Percentiles rank a stretch among this genome's conserved stretches.
Conservation (phyloP, 495 filamentous ascomycete genomes). For the Staphylotrichum tortipilum region DNA sequence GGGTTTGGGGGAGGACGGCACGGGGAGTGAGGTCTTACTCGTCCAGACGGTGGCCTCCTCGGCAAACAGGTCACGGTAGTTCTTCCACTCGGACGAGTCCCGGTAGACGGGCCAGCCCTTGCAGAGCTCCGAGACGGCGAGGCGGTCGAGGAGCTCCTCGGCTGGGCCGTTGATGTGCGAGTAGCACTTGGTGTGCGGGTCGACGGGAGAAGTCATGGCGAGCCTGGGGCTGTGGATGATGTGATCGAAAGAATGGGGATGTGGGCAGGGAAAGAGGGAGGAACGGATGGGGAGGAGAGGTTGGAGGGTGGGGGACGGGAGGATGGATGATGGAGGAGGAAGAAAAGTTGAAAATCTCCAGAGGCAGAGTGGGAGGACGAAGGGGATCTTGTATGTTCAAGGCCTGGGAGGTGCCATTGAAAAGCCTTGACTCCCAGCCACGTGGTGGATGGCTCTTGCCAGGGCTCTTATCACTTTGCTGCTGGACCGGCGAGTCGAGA, state of each 20-base stretch:
- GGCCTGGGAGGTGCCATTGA: too few species aligned
- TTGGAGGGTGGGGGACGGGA: not conserved
- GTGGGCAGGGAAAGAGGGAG: too few species aligned
- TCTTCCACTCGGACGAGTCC: slow-evolving; percentile 58
- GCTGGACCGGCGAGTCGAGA: too few species aligned
- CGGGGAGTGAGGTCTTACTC: slow-evolving; percentile 24
- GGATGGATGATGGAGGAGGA: not conserved
- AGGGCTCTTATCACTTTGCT: too few species aligned
- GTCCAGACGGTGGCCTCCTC: slow-evolving; percentile 53
- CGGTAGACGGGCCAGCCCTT: slow-evolving; percentile 61
- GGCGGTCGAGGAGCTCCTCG: slow-evolving; percentile 42
- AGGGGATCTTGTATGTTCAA: too few species aligned
- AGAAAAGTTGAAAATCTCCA: not conserved
- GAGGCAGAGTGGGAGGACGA: too few species aligned
- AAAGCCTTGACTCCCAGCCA: too few species aligned
- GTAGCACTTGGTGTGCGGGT: slow-evolving; percentile 36
- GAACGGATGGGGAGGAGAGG: not conserved
- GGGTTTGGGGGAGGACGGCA: not conserved
- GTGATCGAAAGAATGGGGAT: not conserved
- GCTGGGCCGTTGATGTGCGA: slow-evolving; percentile 51
- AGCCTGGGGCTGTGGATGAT: slow-evolving; percentile 1
- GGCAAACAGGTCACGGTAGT: slow-evolving; percentile 53
- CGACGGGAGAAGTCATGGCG: slow-evolving; percentile 37
- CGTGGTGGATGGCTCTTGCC: too few species aligned
- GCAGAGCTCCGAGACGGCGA: slow-evolving; percentile 52